Percentiles rank a stretch among this genome's conserved stretches.
Conservation (phyloP, 2,329 filamentous ascomycete genomes). For the Parastagonospora avenae region DNA sequence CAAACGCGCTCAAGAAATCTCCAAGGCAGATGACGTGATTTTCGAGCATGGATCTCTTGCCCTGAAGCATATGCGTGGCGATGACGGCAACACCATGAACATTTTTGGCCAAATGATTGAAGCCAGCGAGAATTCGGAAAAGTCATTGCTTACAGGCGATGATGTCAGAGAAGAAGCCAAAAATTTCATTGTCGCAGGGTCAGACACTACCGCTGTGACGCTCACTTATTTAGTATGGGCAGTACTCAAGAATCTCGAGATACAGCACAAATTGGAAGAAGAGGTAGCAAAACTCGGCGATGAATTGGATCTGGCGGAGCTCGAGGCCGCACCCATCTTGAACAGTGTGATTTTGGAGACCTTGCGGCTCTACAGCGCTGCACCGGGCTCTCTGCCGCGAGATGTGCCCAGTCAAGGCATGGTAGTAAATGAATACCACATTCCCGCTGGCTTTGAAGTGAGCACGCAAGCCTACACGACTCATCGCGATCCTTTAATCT, state of each 20-base stretch:
- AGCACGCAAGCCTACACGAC: conserved; percentile 17
- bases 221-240: conserved; percentile 57
- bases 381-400: conserved; percentile 20
- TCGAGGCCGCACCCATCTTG: conserved; percentile 30
- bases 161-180: conserved; percentile 44
- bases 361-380: conserved; percentile 45
- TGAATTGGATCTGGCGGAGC: not conserved
- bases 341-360: conserved; percentile 43
- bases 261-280: conserved; percentile 11
- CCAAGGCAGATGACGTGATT: not conserved
- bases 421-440: conserved; percentile 12
- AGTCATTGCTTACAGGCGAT: conserved; percentile 1
- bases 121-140: conserved; percentile 5
- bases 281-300: conserved; percentile 9
- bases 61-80: not conserved
- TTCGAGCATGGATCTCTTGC: not conserved
- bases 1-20: not conserved
- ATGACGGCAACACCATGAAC: not conserved
- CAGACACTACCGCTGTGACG: conserved; percentile 58
- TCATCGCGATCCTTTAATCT: conserved; percentile 14
- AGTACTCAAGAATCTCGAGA: conserved; percentile 4
- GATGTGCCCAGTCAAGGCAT: conserved; percentile 9
- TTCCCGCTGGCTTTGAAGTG: conserved; percentile 11
- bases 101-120: conserved; percentile 13
- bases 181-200: conserved; percentile 57